Evolutionary conservation across 768 basidiomycete species (phyloP).

Genomic region (Termitomyces sp.): DNA sequence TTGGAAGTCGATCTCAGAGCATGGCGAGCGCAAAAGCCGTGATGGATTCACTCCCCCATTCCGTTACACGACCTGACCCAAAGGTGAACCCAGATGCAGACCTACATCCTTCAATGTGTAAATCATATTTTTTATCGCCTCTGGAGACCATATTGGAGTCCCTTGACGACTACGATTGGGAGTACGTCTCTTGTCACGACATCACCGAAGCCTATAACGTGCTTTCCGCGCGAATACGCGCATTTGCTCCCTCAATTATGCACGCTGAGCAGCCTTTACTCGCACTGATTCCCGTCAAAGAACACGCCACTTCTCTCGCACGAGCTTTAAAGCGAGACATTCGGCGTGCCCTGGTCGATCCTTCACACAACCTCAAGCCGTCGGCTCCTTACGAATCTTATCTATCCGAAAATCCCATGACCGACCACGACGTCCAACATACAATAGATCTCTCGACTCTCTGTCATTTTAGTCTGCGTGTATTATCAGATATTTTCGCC

Average conservation of each 20-base stretch:
- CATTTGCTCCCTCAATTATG: slow-evolving; percentile 22
- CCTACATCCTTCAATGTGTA: slow-evolving; percentile 14
- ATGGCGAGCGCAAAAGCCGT: slow-evolving; percentile 1
- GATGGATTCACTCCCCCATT: not conserved
- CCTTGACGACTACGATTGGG: slow-evolving; percentile 31
- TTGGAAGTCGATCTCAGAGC: not conserved
- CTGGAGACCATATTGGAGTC: slow-evolving; percentile 49
- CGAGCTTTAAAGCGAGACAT: slow-evolving; percentile 54
- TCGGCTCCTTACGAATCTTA: slow-evolving; percentile 19
- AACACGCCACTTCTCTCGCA: slow-evolving; percentile 32
- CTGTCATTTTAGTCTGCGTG: slow-evolving; percentile 53
- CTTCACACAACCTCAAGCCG: slow-evolving; percentile 23
- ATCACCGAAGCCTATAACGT: slow-evolving; percentile 61
- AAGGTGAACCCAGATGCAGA: not conserved
- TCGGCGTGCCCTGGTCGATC: slow-evolving; percentile 36
- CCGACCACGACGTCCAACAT: slow-evolving; percentile 38
- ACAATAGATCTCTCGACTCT: slow-evolving; percentile 42
- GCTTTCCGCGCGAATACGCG: slow-evolving; percentile 44
- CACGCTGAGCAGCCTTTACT: slow-evolving; percentile 14
- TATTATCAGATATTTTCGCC: slow-evolving; percentile 51
- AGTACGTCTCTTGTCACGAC: slow-evolving; percentile 47
- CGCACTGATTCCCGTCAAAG: slow-evolving; percentile 30
- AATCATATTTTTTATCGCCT: slow-evolving; percentile 38
- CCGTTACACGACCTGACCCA: not conserved
- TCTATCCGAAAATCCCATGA: slow-evolving; percentile 15